A percentile compares a stretch with the other conserved stretches of the same genome.
Conservation (phyloP, 108 stramenopile species). For the Asterionellopsis glacialis region DNA sequence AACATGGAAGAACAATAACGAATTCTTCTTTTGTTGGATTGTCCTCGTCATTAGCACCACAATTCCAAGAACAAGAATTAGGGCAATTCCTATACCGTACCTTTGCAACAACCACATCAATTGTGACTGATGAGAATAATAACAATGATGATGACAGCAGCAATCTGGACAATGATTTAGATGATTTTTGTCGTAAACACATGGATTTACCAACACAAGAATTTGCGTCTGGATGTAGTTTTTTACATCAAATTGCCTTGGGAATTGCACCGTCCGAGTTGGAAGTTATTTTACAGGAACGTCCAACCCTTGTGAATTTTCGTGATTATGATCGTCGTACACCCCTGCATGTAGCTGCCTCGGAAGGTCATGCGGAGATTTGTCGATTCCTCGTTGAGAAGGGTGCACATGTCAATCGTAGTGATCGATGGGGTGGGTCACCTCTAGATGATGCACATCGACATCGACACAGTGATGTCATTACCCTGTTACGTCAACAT, state of each 20-base stretch:
- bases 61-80: no score
- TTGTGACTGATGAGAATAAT: no score
- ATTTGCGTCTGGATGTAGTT: slow-evolving; percentile 55
- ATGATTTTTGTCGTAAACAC: slow-evolving; percentile 56
- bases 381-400: slow-evolving; percentile 30
- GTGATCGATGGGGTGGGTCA: slow-evolving; percentile 70
- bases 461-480: slow-evolving; percentile 51
- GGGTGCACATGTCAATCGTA: slow-evolving; percentile 50
- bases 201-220: slow-evolving; percentile 56
- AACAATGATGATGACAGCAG: no score
- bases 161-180: slow-evolving; percentile 30
- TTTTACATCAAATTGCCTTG: slow-evolving; percentile 57
- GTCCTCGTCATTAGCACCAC: no score
- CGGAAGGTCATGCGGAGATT: slow-evolving; percentile 57
- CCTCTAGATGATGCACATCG: slow-evolving; percentile 75
- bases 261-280: slow-evolving; percentile 24
- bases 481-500: slow-evolving; percentile 31
- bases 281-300: slow-evolving; percentile 13
- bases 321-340: slow-evolving; percentile 70
- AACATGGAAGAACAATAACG: no score
- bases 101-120: no score
- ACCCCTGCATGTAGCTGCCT: slow-evolving; percentile 54
- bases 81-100: no score
- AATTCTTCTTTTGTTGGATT: no score
- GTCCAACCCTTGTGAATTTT: slow-evolving; percentile 47